Conservation (phyloP, 2,329 filamentous ascomycete genomes). For the Leptographium flavum region DNA sequence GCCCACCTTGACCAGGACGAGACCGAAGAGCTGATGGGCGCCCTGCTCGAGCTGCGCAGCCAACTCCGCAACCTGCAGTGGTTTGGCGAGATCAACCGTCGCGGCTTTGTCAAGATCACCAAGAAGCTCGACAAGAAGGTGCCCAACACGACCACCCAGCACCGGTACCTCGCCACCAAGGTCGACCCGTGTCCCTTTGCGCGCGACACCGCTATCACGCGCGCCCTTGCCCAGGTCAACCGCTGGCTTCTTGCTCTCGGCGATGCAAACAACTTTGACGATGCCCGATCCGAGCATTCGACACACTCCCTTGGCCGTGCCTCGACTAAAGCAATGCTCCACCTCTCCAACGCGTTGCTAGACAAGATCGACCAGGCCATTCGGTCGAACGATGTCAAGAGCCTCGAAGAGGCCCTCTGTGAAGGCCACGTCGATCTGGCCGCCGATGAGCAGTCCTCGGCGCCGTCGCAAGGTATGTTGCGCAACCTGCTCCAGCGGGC, state of each 20-base stretch:
- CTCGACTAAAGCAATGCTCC: constrained; percentile 60
- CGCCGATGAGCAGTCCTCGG: not conserved
- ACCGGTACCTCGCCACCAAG: constrained; percentile 77
- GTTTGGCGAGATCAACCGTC: constrained; percentile 94
- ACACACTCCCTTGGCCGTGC: constrained; percentile 63
- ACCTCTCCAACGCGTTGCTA: constrained; percentile 51
- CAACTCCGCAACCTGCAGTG: constrained; percentile 86
- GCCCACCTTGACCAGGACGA: constrained; percentile 75
- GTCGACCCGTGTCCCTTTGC: constrained; percentile 83
- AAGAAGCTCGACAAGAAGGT: constrained; percentile 98
- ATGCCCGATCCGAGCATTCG: constrained; percentile 60
- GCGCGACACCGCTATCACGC: constrained; percentile 43
- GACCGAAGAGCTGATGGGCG: constrained; percentile 78
- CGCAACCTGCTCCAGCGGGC: constrained; percentile 66
- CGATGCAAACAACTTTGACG: constrained; percentile 63
- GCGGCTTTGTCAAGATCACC: constrained; percentile 94
- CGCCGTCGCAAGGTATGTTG: constrained; percentile 47
- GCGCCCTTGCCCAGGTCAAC: constrained; percentile 54
- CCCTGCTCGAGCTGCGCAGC: constrained; percentile 73
- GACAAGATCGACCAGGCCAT: constrained; percentile 62
- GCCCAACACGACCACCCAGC: constrained; percentile 58
- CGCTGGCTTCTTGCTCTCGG: constrained; percentile 77
- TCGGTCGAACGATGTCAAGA: constrained; percentile 47
- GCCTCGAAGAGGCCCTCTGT: constrained; percentile 40
- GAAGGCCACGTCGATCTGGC: constrained; percentile 34